Conservation (phyloP, 2,329 filamentous ascomycete species). For the Dactylonectria macrodidyma region DNA sequence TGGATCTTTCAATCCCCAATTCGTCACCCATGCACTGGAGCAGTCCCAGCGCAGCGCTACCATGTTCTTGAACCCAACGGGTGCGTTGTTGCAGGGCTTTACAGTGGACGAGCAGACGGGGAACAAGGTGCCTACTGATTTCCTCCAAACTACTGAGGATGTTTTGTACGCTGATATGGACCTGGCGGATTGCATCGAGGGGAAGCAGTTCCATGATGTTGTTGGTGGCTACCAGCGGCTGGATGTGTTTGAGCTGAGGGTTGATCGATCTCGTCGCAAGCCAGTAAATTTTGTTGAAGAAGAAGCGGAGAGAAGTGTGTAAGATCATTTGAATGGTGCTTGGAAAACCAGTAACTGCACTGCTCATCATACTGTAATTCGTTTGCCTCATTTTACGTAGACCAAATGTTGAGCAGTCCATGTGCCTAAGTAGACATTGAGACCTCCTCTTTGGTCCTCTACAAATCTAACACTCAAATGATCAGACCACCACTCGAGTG, state of each 20-base stretch:
- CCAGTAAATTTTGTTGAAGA: constrained; percentile 49
- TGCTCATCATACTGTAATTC: too few relatives aligned
- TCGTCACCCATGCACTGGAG: constrained; percentile 52
- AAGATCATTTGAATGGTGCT: too few relatives aligned
- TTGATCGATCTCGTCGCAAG: constrained; percentile 58
- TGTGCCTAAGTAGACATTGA: too few relatives aligned
- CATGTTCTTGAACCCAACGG: constrained; percentile 67
- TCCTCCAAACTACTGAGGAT: constrained; percentile 61
- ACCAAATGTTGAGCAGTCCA: too few relatives aligned
- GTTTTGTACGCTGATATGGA: constrained; percentile 68
- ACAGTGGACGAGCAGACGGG: constrained; percentile 44
- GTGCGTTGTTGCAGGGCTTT: constrained; percentile 57
- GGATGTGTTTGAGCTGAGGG: constrained; percentile 67
- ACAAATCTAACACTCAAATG: too few relatives aligned
- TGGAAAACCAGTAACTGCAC: too few relatives aligned
- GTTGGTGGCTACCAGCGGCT: constrained; percentile 69
- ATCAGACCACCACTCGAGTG: too few relatives aligned
- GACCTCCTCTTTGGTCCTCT: too few relatives aligned
- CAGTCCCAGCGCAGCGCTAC: constrained; percentile 60
- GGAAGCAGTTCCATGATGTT: constrained; percentile 71
- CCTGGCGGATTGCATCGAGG: constrained; percentile 64
- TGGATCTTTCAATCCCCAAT: constrained; percentile 47
- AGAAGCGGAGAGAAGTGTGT: too few relatives aligned
- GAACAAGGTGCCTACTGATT: constrained; percentile 48
- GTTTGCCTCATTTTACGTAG: too few relatives aligned